Base-by-base conservation (phyloP, 208 protist genomes). In the Phytomonas sp. region DNA sequence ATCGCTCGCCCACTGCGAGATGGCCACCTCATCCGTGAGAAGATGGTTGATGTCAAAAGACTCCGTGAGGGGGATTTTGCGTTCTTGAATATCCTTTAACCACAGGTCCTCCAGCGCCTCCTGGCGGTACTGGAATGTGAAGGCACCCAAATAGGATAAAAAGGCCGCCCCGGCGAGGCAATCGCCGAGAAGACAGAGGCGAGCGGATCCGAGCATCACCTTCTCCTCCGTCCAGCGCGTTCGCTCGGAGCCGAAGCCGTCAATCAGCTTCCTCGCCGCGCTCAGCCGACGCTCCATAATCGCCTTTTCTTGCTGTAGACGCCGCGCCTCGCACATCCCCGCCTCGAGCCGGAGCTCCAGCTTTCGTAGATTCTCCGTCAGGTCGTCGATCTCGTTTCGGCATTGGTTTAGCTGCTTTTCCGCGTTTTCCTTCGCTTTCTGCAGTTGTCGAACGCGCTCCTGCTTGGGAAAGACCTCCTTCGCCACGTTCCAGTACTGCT, bases 401-500 rank as follows among this genome's bases (percentile, higher is more conserved):
- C 85, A 89, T 11, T 78, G 77, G 45, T 77, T 71, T 32, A 99
- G 76, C 64, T 96, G 91, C 26, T 76, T 76, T 77, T 98, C 92
- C 8, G 94, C 92, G 42, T 86, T 83, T 63, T 95, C 89, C 60
- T 97, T 91, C 29, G 91, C 83, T 67, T 95, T 89, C 82, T 98
- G 95, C 71, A 97, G 88, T 69, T 96, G 83, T 16, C 89, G 86
- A 71, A 99, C 98, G 11, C 85, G 83, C 78, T 95, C 83, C 67
- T 97, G 87, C 80, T 98, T 99, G 30, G 98, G 98, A 29, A 97
- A 87, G 30, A 99, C 98, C 69, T 94, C 96, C 81, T 98, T 99
- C 29, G 93, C 91, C 11, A 98, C 95, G 67, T 93, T 89, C 85
- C 98, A 98, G 87, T 99, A 99, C 68, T 96, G 86, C 65, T 98